A percentile compares a stretch with the other conserved stretches of the same genome.
Conservation (phyloP, 2,329 filamentous ascomycete genomes). For the Albophoma yamanashiensis region DNA sequence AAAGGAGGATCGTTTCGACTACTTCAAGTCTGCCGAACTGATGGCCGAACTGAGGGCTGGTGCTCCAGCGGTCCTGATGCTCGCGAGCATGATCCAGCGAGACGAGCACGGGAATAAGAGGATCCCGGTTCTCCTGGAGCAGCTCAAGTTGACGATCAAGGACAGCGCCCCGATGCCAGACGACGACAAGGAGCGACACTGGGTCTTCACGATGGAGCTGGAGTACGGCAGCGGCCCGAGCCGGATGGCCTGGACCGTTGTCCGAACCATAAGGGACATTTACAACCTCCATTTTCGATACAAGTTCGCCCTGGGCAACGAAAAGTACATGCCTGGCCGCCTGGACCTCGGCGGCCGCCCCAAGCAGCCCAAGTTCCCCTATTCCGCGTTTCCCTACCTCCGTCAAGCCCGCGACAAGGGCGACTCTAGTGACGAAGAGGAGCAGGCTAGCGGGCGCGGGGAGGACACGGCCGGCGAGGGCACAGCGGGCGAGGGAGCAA, state of each 20-base stretch:
- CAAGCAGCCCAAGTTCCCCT: constrained; percentile 83
- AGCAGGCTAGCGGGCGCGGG: constrained; percentile 25
- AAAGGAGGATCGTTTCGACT: constrained; percentile 83
- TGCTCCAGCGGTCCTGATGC: constrained; percentile 82
- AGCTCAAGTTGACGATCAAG: constrained; percentile 78
- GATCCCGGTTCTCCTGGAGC: constrained; percentile 89
- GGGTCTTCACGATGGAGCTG: constrained; percentile 81
- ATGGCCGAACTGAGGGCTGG: constrained; percentile 92
- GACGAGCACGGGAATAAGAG: constrained; percentile 93
- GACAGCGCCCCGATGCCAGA: constrained; percentile 65
- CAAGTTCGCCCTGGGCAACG: constrained; percentile 74
- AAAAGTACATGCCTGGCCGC: constrained; percentile 66
- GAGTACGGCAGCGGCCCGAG: constrained; percentile 95
- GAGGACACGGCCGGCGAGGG: constrained; percentile 40
- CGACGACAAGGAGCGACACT: constrained; percentile 57
- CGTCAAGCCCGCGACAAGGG: constrained; percentile 70
- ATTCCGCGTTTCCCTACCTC: constrained; percentile 81
- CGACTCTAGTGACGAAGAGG: constrained; percentile 71
- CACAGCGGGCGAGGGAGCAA: constrained; percentile 42
- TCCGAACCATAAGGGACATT: constrained; percentile 80
- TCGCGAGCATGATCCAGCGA: constrained; percentile 95
- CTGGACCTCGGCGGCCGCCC: constrained; percentile 56
- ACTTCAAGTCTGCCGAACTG: constrained; percentile 88
- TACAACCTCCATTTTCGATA: constrained; percentile 89
- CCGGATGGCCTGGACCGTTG: constrained; percentile 92